Conservation (phyloP, 345 rosid species). For the Clarkia xantiana region DNA sequence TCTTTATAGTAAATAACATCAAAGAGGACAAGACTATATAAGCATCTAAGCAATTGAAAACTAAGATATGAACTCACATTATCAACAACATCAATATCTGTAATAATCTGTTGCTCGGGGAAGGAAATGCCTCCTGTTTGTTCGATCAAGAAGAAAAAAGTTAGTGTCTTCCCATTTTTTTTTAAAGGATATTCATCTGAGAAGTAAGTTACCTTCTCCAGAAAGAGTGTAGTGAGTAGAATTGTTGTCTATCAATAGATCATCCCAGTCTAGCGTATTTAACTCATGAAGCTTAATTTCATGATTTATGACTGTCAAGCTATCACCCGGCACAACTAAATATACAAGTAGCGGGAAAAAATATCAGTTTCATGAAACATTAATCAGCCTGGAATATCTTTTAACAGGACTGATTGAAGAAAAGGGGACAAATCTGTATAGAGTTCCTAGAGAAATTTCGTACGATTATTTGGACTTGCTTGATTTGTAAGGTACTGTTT, state of each 20-base stretch:
- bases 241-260: conserved; percentile 47
- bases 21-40: background rate
- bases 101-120: conserved; percentile 23
- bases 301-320: conserved; percentile 28
- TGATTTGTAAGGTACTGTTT: conserved; percentile 22
- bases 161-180: background rate
- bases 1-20: background rate
- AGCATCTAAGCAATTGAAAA: conserved; percentile 1
- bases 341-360: conserved; percentile 8
- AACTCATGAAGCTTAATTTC: conserved; percentile 72
- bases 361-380: background rate
- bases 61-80: conserved; percentile 26
- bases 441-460: background rate
- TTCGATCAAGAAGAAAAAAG: background rate
- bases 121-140: conserved; percentile 33
- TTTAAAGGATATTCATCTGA: background rate
- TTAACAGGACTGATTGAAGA: background rate
- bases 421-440: background rate
- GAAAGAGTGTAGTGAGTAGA: conserved; percentile 8
- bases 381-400: background rate
- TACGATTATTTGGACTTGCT: conserved; percentile 2
- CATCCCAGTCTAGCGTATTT: conserved; percentile 98
- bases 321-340: conserved; percentile 37
- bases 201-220: conserved; percentile 30
- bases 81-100: conserved; percentile 18